Evolutionary conservation across 768 basidiomycete genomes (phyloP), one percentile per base, ranked within the genome.

Genomic region (Xerocomellus intermedius): DNA sequence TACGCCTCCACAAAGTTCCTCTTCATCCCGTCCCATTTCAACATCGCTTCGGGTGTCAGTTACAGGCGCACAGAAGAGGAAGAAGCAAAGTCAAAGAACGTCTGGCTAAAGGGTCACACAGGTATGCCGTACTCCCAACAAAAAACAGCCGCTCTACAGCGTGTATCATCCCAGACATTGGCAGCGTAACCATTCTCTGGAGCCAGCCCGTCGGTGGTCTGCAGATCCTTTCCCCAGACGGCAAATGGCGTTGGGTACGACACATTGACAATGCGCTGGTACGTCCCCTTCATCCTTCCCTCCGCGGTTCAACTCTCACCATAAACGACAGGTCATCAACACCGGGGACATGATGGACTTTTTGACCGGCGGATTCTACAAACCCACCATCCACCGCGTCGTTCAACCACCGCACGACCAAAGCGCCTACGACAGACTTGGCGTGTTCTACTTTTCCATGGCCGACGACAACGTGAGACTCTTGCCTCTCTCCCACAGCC

Each of bases 351-450:
- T 77, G 8, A 68, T 85, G 60, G 77, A 82, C 50, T 80, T 83
- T 63, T 70, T 85, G 14, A 81, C 80, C 2, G 82, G 83, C 0
- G 82, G 82, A 0, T 83, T 70, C 60, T 84, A 83, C 65, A 75
- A 71, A 13, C 78, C 77, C 9, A 85, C 83, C 1, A 80, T 84
- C 48, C 83, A 86, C 62, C 80, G 83, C 32, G 83, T 84, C 30
- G 68, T 82, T 17, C 79, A 81, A 61, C 83, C 83, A 5, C 84
- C 82, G 4, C 55, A 58, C 0, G 81, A 83, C 56, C 84, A 86
- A 59, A 74, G 67, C 30, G 64, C 60, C 14, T 68, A 74, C 56
- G 70, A 78, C 24, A 78, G 84, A 19, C 71, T 84, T 7, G 82
- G 83, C 3, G 8, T 12, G 8, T 83, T 83, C 62, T 84, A 84